Conservation (phyloP, 352 stramenopile species). For the Phytophthora multivora region DNA sequence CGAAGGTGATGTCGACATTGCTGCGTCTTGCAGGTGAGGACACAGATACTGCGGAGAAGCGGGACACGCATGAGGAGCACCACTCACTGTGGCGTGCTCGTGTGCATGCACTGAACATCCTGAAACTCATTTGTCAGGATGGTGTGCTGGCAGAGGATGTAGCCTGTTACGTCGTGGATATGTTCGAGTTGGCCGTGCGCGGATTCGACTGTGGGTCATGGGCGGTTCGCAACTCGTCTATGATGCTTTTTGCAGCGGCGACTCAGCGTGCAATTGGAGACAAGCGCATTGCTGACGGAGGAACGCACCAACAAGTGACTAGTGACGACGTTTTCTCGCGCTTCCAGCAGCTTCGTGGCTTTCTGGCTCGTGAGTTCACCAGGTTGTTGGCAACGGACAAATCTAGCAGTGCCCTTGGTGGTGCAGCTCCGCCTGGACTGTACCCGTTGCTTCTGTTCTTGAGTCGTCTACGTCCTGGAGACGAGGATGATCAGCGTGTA, state of each 20-base stretch:
- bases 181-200: slow-evolving; percentile 82
- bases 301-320: slow-evolving; percentile 61
- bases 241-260: slow-evolving; percentile 91
- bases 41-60: slow-evolving; percentile 49
- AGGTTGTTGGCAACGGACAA: slow-evolving; percentile 38
- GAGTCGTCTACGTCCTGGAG: slow-evolving; percentile 68
- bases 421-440: slow-evolving; percentile 56
- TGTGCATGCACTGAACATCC: slow-evolving; percentile 90
- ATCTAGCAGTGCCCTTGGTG: slow-evolving; percentile 19
- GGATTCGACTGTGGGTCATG: slow-evolving; percentile 87
- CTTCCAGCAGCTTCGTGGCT: slow-evolving; percentile 69
- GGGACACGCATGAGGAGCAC: slow-evolving; percentile 42
- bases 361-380: slow-evolving; percentile 63
- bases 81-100: slow-evolving; percentile 74
- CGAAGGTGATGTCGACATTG: slow-evolving; percentile 72
- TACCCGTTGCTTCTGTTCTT: slow-evolving; percentile 84
- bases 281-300: slow-evolving; percentile 82
- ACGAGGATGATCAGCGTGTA: slow-evolving; percentile 52
- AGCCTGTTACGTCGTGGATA: slow-evolving; percentile 78
- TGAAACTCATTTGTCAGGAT: slow-evolving; percentile 91
- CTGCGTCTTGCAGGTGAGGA: slow-evolving; percentile 68
- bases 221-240: slow-evolving; percentile 91
- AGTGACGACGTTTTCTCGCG: slow-evolving; percentile 81
- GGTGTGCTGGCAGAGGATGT: slow-evolving; percentile 87
- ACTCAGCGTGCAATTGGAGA: slow-evolving; percentile 83